A percentile compares a stretch with the other conserved stretches of the same genome.
phyloP scores from a whole-genome alignment of 176 grass and related monocot species.

The Avena sativa region DNA sequence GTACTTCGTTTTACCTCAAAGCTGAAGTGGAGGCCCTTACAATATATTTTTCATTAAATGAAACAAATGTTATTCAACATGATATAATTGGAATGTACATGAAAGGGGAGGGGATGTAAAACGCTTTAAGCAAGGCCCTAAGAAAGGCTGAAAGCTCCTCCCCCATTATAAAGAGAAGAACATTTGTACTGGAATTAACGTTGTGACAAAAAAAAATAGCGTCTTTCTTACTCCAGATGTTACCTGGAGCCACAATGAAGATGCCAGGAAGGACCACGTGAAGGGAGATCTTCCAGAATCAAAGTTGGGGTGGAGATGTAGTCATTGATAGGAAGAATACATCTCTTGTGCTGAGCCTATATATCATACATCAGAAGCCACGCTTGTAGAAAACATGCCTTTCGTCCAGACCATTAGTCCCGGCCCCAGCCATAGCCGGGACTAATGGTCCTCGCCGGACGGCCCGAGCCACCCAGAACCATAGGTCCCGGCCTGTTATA shows the following conservation, averaged over 20 bases:
- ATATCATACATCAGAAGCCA: too few relatives aligned
- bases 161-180: too few relatives aligned
- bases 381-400: too few relatives aligned
- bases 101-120: not conserved
- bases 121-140: not conserved
- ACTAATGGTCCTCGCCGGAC: too few relatives aligned
- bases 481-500: too few relatives aligned
- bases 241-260: not conserved
- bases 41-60: not conserved
- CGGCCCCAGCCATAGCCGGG: too few relatives aligned
- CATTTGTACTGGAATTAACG: not conserved
- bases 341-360: not conserved
- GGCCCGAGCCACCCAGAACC: too few relatives aligned
- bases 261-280: not conserved
- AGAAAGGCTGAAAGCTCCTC: too few relatives aligned
- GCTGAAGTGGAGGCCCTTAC: not conserved
- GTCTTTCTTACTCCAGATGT: not conserved
- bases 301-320: not conserved
- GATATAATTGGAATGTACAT: not conserved
- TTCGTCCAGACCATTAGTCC: too few relatives aligned
- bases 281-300: not conserved
- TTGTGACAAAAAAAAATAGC: too few relatives aligned
- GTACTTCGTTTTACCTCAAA: not conserved
- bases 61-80: not conserved
- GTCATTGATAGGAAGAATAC: not conserved